phyloP scores from a whole-genome alignment of 2,329 filamentous ascomycete species.

The Clarireedia monteithiana region DNA sequence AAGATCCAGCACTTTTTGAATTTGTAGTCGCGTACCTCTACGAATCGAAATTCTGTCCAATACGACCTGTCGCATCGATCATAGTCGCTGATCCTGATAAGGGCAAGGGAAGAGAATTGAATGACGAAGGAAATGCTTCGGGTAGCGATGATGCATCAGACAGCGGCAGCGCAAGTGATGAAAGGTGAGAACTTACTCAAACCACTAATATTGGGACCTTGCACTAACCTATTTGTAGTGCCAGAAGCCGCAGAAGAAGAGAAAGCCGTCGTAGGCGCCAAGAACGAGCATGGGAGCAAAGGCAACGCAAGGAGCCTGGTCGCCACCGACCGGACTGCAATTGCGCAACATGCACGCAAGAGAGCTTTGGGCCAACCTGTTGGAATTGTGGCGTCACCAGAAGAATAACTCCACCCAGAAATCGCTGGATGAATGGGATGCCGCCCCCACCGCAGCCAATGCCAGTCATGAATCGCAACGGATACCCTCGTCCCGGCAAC shows the following conservation, averaged over 20 bases:
- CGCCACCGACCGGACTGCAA: conserved; percentile 38
- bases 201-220: neutral
- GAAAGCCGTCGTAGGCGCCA: conserved; percentile 31
- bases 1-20: conserved; percentile 43
- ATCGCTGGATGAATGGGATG: conserved; percentile 14
- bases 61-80: conserved; percentile 34
- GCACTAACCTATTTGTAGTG: conserved; percentile 15
- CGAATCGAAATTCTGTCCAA: conserved; percentile 39
- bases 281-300: conserved; percentile 32
- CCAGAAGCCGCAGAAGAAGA: conserved; percentile 29
- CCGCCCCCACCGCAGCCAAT: conserved; percentile 14
- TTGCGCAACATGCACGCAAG: conserved; percentile 35
- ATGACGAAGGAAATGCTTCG: conserved; percentile 19
- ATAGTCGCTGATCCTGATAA: conserved; percentile 24
- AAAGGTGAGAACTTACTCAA: conserved; percentile 22
- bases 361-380: conserved; percentile 31
- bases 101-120: conserved; percentile 38
- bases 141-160: conserved; percentile 27
- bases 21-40: conserved; percentile 45
- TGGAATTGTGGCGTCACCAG: conserved; percentile 34
- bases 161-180: conserved; percentile 32
- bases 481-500: conserved; percentile 13
- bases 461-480: conserved; percentile 16
- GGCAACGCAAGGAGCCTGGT: conserved; percentile 37
- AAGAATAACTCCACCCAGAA: conserved; percentile 23